Evolutionary conservation across 83 land plant species (phyloP).

Genomic region (Isoetes engelmannii): DNA sequence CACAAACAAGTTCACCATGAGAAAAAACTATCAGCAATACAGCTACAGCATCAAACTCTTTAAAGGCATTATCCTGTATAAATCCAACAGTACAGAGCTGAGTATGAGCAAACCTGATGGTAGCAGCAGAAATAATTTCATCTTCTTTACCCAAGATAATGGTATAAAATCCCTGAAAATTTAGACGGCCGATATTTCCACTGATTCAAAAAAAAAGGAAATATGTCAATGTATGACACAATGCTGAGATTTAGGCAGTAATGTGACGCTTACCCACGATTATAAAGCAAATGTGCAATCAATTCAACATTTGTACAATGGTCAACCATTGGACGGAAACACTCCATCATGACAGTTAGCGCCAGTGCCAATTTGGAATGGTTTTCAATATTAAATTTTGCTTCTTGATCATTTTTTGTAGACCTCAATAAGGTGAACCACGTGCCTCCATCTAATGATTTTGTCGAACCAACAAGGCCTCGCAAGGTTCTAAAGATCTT

Average conservation of each 20-base stretch:
- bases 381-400: constrained; percentile 33
- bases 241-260: not conserved
- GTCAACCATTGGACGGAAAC: constrained; percentile 68
- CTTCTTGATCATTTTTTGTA: constrained; percentile 16
- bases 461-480: not conserved
- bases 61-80: not conserved
- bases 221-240: not conserved
- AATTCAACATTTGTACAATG: constrained; percentile 47
- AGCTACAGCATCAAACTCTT: not conserved
- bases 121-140: constrained; percentile 78
- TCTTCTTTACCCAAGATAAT: constrained; percentile 72
- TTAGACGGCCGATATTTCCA: constrained; percentile 67
- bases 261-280: constrained; percentile 41
- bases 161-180: constrained; percentile 81
- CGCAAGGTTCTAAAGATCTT: constrained; percentile 1
- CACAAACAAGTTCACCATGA: not conserved
- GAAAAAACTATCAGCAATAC: not conserved
- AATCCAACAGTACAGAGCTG: not conserved
- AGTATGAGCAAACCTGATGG: constrained; percentile 45
- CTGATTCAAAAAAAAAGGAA: constrained; percentile 23
- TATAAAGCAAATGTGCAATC: constrained; percentile 55
- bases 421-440: constrained; percentile 64
- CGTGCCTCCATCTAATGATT: constrained; percentile 32
- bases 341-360: constrained; percentile 65
- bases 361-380: constrained; percentile 57